Percentiles rank a stretch among this genome's conserved stretches.
These are phyloP conservation scores for Myxozyma geophila DNA, from an alignment of 805 yeast genomes.

Conservation along the genomic window DNA sequence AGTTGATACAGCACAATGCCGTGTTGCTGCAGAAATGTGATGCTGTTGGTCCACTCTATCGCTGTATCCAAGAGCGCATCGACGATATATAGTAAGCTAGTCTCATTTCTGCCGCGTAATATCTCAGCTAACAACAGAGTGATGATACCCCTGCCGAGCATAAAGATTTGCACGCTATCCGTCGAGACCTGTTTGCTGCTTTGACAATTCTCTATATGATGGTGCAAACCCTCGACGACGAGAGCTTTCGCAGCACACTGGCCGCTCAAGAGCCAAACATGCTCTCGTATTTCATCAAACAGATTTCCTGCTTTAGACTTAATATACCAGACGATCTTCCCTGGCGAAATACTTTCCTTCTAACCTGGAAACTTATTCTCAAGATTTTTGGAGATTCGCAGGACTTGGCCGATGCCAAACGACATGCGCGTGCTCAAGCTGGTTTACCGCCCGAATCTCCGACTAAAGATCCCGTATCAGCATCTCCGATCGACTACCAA, in stretches of 20 bases:
- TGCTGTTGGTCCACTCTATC: constrained; percentile 15
- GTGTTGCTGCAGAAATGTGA: constrained; percentile 5
- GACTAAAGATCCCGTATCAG: constrained; percentile 1
- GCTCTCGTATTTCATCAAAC: constrained; percentile 25
- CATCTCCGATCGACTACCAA: constrained; percentile 60
- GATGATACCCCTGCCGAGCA: not conserved
- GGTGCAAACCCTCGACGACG: constrained; percentile 9
- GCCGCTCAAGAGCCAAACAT: constrained; percentile 15
- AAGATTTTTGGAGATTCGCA: constrained; percentile 20
- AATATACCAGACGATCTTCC: constrained; percentile 25
- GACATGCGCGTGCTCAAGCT: constrained; percentile 16
- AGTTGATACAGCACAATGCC: constrained; percentile 7
- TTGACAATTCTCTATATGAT: constrained; percentile 28
- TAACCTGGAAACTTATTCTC: constrained; percentile 28
- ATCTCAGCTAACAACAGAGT: not conserved
- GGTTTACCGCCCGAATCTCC: constrained; percentile 34
- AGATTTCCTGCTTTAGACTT: constrained; percentile 17
- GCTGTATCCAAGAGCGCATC: constrained; percentile 11
- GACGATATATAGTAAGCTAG: constrained; percentile 12
- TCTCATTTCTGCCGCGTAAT: too few relatives aligned
- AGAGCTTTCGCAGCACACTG: constrained; percentile 1
- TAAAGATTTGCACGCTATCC: not conserved
- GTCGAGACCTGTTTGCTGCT: constrained; percentile 16
- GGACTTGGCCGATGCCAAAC: constrained; percentile 18
- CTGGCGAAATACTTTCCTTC: constrained; percentile 23